Percentiles rank a stretch among this genome's conserved stretches.
Conservation (phyloP, 1,139 yeast genomes). For the Pichia sp. region DNA sequence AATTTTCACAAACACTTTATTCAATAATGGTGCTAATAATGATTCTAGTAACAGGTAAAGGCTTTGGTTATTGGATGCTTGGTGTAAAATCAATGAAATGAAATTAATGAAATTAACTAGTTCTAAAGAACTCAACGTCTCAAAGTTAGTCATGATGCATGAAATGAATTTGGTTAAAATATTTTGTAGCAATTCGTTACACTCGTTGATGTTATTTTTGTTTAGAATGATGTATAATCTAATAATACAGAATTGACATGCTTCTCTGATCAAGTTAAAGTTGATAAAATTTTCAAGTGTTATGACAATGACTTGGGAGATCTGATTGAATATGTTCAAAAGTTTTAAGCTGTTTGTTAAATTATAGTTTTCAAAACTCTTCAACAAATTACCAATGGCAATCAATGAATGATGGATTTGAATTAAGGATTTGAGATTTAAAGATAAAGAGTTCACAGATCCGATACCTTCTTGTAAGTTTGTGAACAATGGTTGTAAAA, state of each 20-base stretch:
- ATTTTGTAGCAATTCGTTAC: slow-evolving; percentile 33
- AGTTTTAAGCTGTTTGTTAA: slow-evolving; percentile 18
- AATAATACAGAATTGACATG: slow-evolving; percentile 80
- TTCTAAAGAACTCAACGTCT: slow-evolving; percentile 54
- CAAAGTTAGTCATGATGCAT: slow-evolving; percentile 56
- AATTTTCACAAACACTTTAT: slow-evolving; percentile 50
- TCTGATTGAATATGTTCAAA: slow-evolving; percentile 24
- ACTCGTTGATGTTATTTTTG: slow-evolving; percentile 12
- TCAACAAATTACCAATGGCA: slow-evolving; percentile 84
- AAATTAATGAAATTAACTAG: slow-evolving; percentile 77
- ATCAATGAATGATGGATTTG: slow-evolving; percentile 82
- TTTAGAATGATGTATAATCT: slow-evolving; percentile 68
- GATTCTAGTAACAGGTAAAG: slow-evolving; percentile 68
- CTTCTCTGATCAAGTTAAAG: slow-evolving; percentile 68
- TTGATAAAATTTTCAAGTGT: slow-evolving; percentile 70
- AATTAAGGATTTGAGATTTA: slow-evolving; percentile 40
- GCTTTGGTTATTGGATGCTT: slow-evolving; percentile 45
- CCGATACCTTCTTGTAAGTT: slow-evolving; percentile 64
- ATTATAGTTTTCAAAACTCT: slow-evolving; percentile 47
- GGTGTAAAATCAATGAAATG: slow-evolving; percentile 81
- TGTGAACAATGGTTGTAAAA: slow-evolving; percentile 72
- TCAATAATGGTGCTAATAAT: slow-evolving; percentile 63
- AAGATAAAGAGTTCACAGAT: slow-evolving; percentile 20
- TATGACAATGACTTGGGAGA: slow-evolving; percentile 70
- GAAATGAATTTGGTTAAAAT: slow-evolving; percentile 70